Conservation (phyloP, 2,329 filamentous ascomycete species). For the Cladosporium austrohemisphaericum region DNA sequence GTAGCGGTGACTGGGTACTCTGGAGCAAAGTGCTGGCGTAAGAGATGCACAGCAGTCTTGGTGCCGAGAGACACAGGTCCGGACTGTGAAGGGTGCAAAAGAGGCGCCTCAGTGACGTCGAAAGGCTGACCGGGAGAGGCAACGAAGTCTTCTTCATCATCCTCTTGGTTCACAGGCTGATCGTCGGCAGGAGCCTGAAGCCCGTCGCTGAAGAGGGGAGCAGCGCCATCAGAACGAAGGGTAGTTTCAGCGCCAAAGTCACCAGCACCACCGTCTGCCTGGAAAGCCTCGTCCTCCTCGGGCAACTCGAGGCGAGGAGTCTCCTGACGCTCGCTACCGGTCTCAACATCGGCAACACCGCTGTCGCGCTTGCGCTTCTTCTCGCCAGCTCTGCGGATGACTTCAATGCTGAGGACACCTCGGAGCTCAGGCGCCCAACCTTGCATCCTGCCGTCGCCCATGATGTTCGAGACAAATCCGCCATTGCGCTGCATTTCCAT, state of each 20-base stretch:
- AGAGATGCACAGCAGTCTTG: conserved; percentile 90
- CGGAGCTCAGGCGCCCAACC: conserved; percentile 90
- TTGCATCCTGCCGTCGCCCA: conserved; percentile 69
- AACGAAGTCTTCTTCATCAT: conserved; percentile 31
- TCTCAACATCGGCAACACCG: conserved; percentile 75
- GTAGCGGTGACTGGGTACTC: conserved; percentile 57
- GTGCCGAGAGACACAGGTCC: conserved; percentile 87
- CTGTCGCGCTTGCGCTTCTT: conserved; percentile 86
- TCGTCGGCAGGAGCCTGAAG: conserved; percentile 22
- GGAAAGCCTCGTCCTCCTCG: conserved; percentile 30
- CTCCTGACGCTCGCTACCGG: conserved; percentile 36
- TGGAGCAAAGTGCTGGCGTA: conserved; percentile 72
- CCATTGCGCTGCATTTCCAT: conserved; percentile 91
- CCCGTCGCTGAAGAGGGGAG: conserved; percentile 21
- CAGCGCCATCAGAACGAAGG: conserved; percentile 18
- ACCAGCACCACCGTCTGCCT: conserved; percentile 29
- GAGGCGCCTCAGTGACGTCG: conserved; percentile 72
- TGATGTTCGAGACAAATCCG: conserved; percentile 81
- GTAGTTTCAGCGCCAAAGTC: conserved; percentile 29
- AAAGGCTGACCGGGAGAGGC: conserved; percentile 49
- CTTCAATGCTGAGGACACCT: conserved; percentile 84
- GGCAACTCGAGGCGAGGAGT: conserved; percentile 30
- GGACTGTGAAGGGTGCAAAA: conserved; percentile 76
- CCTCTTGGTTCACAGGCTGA: conserved; percentile 19
- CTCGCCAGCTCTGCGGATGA: conserved; percentile 70